Evolutionary conservation across 768 basidiomycete species (phyloP).

Genomic region (Mycena rebaudengoi): DNA sequence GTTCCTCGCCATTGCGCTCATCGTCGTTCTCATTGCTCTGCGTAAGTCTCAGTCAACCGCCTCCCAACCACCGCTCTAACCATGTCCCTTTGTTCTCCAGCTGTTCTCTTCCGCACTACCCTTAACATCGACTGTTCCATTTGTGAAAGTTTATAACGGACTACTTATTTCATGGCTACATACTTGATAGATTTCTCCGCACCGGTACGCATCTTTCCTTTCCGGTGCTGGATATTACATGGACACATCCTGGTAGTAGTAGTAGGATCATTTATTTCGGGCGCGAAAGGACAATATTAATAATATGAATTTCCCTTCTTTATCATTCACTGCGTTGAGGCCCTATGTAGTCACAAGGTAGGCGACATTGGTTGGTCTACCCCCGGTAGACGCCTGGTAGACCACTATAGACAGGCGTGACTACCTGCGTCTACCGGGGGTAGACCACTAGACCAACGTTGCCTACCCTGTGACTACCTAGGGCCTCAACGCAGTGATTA

Average conservation of each 20-base stretch:
- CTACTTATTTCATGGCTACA: slow-evolving; percentile 49
- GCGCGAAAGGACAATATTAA: slow-evolving; percentile 20
- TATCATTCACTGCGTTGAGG: too few relatives aligned
- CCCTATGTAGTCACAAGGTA: too few relatives aligned
- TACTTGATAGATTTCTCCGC: slow-evolving; percentile 26
- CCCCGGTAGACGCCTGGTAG: too few relatives aligned
- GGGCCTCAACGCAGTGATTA: too few relatives aligned
- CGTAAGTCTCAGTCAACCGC: slow-evolving; percentile 62
- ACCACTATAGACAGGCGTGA: too few relatives aligned
- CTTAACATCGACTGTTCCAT: slow-evolving; percentile 72
- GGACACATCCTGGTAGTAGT: slow-evolving; percentile 28
- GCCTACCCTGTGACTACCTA: too few relatives aligned
- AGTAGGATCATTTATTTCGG: slow-evolving; percentile 25
- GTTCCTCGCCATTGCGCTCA: slow-evolving; percentile 70
- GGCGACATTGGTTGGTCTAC: too few relatives aligned
- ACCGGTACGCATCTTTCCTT: slow-evolving; percentile 11
- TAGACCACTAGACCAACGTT: too few relatives aligned
- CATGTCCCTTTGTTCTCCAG: slow-evolving; percentile 43
- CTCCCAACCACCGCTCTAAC: slow-evolving; percentile 14
- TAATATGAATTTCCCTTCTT: too few relatives aligned
- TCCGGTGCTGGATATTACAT: slow-evolving; percentile 25
- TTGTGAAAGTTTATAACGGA: slow-evolving; percentile 71
- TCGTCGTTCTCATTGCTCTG: slow-evolving; percentile 79
- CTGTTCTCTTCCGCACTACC: slow-evolving; percentile 66
- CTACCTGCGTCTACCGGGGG: too few relatives aligned